Evolutionary conservation across 2,329 filamentous ascomycete genomes (phyloP).

Genomic region (Pleomassaria siparia): DNA sequence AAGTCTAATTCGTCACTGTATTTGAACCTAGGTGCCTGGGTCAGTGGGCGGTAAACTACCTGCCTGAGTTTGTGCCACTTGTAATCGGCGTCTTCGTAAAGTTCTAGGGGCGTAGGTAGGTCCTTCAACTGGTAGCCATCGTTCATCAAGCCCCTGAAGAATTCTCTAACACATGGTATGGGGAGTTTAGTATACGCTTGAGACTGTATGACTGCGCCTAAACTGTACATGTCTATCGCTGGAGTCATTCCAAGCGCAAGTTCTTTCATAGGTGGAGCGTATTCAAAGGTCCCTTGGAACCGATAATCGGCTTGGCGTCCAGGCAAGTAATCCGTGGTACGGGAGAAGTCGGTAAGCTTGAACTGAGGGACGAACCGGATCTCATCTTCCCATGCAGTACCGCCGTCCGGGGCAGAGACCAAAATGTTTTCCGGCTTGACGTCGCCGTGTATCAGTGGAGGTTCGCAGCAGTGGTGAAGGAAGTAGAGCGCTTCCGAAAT

Average conservation of each 20-base stretch:
- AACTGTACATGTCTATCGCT: conserved; percentile 23
- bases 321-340: conserved; percentile 10
- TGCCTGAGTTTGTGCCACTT: conserved; percentile 3
- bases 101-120: background rate
- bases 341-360: conserved; percentile 5
- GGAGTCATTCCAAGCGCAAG: conserved; percentile 5
- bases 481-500: conserved; percentile 22
- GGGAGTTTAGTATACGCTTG: conserved; percentile 18
- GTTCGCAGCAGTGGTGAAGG: conserved; percentile 19
- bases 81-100: background rate
- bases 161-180: conserved; percentile 5
- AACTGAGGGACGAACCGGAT: conserved; percentile 9
- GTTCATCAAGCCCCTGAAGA: background rate
- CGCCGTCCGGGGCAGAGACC: conserved; percentile 1
- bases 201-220: conserved; percentile 24
- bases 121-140: background rate
- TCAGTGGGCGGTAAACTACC: conserved; percentile 11
- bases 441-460: conserved; percentile 75
- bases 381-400: background rate
- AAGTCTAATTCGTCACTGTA: background rate
- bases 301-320: background rate
- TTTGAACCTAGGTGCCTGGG: conserved; percentile 5
- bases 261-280: conserved; percentile 14
- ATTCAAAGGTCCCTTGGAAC: conserved; percentile 23
- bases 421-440: conserved; percentile 83